phyloP scores from a whole-genome alignment of 208 protist species.

The Trypanosoma boissoni region DNA sequence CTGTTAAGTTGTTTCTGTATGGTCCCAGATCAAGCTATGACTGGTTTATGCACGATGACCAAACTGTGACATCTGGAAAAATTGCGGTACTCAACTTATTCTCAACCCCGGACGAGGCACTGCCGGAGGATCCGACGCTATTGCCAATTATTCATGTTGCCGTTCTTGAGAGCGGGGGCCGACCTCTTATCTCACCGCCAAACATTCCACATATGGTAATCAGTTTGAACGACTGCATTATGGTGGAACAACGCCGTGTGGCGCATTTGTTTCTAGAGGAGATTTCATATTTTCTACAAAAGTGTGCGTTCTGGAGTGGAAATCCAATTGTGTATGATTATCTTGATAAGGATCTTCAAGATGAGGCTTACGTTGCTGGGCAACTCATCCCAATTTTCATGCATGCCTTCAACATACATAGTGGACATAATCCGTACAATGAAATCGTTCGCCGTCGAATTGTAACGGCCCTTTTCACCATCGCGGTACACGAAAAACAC shows the following conservation, averaged over 20 bases:
- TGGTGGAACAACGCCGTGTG: constrained; percentile 85
- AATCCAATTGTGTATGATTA: constrained; percentile 84
- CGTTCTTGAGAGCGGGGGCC: constrained; percentile 69
- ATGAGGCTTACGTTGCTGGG: constrained; percentile 60
- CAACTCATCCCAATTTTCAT: constrained; percentile 75
- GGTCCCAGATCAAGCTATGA: constrained; percentile 83
- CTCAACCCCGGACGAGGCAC: constrained; percentile 69
- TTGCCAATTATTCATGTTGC: constrained; percentile 79
- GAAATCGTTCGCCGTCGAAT: constrained; percentile 46
- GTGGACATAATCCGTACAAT: constrained; percentile 34
- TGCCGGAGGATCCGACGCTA: constrained; percentile 60
- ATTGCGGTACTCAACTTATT: constrained; percentile 76
- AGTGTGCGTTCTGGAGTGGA: constrained; percentile 58
- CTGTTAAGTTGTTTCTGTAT: constrained; percentile 77
- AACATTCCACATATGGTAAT: constrained; percentile 80
- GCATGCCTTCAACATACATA: constrained; percentile 44
- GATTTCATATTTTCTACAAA: constrained; percentile 84
- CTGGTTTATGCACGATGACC: constrained; percentile 90
- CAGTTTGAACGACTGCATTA: constrained; percentile 70
- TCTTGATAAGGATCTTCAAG: constrained; percentile 75
- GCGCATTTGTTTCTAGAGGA: constrained; percentile 85
- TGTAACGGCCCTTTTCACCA: constrained; percentile 48
- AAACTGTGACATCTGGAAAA: constrained; percentile 45
- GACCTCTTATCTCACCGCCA: constrained; percentile 75
- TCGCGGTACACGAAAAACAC: constrained; percentile 63